phyloP scores from a whole-genome alignment of 176 grass and related monocot genomes.

The Eleusine indica region DNA sequence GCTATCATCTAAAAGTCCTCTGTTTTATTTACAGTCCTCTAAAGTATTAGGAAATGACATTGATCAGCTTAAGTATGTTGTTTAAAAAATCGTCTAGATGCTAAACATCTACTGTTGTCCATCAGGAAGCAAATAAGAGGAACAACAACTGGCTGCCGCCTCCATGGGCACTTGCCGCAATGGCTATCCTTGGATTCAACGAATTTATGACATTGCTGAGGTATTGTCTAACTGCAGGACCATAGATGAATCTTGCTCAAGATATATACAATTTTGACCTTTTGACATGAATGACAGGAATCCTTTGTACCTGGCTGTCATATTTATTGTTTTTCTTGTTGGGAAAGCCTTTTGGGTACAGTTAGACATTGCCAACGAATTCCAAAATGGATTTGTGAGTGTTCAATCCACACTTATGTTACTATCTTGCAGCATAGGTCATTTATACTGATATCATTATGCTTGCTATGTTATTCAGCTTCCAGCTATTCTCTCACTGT shows the following conservation, averaged over 20 bases:
- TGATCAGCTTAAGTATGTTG: background rate
- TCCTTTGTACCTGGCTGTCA: slow-evolving; percentile 68
- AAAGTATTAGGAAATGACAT: background rate
- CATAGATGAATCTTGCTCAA: background rate
- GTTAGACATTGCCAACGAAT: slow-evolving; percentile 73
- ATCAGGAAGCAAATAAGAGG: slow-evolving; percentile 93
- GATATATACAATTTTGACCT: background rate
- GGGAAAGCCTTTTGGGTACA: slow-evolving; percentile 96
- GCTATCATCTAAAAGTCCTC: background rate
- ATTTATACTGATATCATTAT: slow-evolving; percentile 25
- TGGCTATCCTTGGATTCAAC: slow-evolving; percentile 93
- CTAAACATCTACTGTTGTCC: slow-evolving; percentile 20
- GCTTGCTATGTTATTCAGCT: slow-evolving; percentile 51
- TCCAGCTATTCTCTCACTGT: slow-evolving; percentile 81
- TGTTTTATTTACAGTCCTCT: background rate
- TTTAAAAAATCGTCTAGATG: background rate
- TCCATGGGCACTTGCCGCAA: slow-evolving; percentile 97
- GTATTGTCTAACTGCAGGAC: slow-evolving; percentile 45
- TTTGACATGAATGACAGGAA: slow-evolving; percentile 62
- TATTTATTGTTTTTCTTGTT: slow-evolving; percentile 84
- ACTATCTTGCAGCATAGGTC: background rate
- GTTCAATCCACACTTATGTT: background rate
- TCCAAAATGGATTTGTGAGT: slow-evolving; percentile 90
- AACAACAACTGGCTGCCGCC: slow-evolving; percentile 97
- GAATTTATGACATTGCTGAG: slow-evolving; percentile 96